Evolutionary conservation across 1,284 basidiomycete species (phyloP).

Genomic region (Pseudozyma sp.): DNA sequence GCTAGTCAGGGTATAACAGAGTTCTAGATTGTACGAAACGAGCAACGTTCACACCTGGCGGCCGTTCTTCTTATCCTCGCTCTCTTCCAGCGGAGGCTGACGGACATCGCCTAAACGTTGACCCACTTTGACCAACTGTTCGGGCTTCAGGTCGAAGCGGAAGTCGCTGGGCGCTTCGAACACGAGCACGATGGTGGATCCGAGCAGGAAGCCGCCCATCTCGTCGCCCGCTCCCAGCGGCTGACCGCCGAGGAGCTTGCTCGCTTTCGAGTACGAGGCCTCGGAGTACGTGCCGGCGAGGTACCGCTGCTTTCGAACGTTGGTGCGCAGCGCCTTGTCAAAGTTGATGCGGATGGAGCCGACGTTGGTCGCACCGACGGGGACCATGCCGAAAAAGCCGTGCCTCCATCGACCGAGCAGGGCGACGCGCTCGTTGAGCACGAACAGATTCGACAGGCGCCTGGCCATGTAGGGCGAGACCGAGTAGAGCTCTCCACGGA

Average conservation of each 20-base stretch:
- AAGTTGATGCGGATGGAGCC: constrained; percentile 97
- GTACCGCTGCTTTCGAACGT: constrained; percentile 55
- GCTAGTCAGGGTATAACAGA: constrained; percentile 25
- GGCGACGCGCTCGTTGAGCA: constrained; percentile 96
- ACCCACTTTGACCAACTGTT: constrained; percentile 89
- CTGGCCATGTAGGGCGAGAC: constrained; percentile 96
- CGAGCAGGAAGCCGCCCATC: constrained; percentile 96
- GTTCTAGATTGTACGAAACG: background rate
- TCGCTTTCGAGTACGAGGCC: constrained; percentile 73
- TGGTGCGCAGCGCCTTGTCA: constrained; percentile 77
- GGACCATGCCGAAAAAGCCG: constrained; percentile 97
- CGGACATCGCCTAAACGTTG: constrained; percentile 72
- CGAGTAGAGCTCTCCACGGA: constrained; percentile 95
- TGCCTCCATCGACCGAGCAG: constrained; percentile 94
- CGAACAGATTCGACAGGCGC: constrained; percentile 90
- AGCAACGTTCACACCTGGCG: constrained; percentile 20
- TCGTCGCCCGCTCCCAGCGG: constrained; percentile 88
- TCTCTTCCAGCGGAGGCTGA: constrained; percentile 13
- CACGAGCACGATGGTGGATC: constrained; percentile 94
- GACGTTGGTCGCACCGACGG: constrained; percentile 97
- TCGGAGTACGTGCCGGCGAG: constrained; percentile 86
- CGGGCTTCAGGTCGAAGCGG: constrained; percentile 81
- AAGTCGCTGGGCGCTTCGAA: constrained; percentile 92
- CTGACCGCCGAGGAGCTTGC: constrained; percentile 81
- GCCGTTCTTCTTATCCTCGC: constrained; percentile 21